Conservation (phyloP, 306 rosid species). For the Carpinus viminea region DNA sequence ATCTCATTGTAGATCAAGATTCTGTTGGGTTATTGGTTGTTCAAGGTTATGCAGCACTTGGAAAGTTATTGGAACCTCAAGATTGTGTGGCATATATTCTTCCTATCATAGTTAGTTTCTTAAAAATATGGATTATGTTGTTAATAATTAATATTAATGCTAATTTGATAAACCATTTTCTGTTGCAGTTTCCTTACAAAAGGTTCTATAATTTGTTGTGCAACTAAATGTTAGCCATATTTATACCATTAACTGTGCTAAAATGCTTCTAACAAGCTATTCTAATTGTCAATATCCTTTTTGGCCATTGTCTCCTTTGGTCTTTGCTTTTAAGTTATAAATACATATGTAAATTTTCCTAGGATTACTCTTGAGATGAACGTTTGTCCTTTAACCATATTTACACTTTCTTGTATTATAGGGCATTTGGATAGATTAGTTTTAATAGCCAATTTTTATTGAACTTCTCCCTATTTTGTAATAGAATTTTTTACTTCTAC, state of each 20-base stretch:
- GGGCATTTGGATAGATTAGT: no score
- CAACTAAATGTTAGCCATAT: background rate
- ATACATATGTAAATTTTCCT: no score
- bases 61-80: conserved; percentile 86
- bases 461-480: no score
- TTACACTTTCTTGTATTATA: no score
- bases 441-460: no score
- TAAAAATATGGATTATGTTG: conserved; percentile 55
- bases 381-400: no score
- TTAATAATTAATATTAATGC: background rate
- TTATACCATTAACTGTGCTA: background rate
- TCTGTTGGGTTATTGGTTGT: conserved; percentile 93
- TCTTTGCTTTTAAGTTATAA: no score
- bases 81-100: conserved; percentile 92
- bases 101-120: conserved; percentile 91
- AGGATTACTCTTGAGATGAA: no score
- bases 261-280: background rate
- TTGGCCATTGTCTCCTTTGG: background rate
- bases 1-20: conserved; percentile 74
- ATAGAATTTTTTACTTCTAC: no score
- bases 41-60: conserved; percentile 95
- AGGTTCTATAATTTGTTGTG: background rate
- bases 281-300: background rate
- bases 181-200: background rate
- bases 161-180: background rate